Conservation (phyloP, 495 filamentous ascomycete genomes). For the Trichoderma orchidacearum region DNA sequence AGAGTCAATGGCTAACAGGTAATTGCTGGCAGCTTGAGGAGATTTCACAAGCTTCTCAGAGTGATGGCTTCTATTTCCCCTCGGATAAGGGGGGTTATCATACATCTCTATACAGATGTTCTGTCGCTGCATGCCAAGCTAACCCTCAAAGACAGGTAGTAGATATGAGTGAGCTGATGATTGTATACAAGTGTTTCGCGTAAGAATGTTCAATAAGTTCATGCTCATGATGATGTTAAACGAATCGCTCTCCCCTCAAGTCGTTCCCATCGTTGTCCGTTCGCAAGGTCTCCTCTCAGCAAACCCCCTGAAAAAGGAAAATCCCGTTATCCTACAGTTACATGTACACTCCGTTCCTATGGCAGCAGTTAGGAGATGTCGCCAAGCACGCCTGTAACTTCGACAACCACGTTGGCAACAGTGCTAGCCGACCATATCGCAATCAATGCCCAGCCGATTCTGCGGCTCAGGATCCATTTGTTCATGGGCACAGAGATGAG, state of each 20-base stretch:
- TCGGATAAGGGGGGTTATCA: too few species aligned
- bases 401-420: slow-evolving; percentile 66
- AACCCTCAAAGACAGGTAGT: neutral
- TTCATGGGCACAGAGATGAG: slow-evolving; percentile 75
- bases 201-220: neutral
- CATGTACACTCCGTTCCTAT: too few species aligned
- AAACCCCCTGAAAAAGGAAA: too few species aligned
- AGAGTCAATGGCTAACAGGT: too few species aligned
- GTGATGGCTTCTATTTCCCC: too few species aligned
- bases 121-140: neutral
- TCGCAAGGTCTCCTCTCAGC: too few species aligned
- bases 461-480: slow-evolving; percentile 77
- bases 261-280: too few species aligned
- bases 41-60: too few species aligned
- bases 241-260: too few species aligned
- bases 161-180: neutral
- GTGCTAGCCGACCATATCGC: slow-evolving; percentile 81
- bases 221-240: neutral
- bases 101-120: neutral
- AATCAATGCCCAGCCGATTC: slow-evolving; percentile 71
- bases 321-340: too few species aligned
- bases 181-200: neutral
- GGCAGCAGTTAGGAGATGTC: slow-evolving; percentile 18
- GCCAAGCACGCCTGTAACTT: slow-evolving; percentile 43
- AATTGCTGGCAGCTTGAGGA: too few species aligned